A percentile compares a stretch with the other conserved stretches of the same genome.
Conservation (phyloP, 352 stramenopile genomes). For the Globisporangium recalcitrans region DNA sequence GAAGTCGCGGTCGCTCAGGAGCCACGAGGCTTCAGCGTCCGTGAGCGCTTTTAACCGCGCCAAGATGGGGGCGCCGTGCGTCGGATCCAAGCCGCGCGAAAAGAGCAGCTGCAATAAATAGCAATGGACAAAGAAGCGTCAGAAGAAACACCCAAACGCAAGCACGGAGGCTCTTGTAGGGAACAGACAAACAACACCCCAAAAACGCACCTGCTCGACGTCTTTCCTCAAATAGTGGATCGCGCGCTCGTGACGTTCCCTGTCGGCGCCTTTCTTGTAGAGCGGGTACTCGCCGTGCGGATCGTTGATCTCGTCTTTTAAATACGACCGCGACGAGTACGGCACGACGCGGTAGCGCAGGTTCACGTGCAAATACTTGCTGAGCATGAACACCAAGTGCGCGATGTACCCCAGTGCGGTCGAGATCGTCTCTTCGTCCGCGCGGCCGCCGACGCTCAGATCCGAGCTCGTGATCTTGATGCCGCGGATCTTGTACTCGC, state of each 20-base stretch:
- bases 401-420: slow-evolving; percentile 82
- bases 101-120: slow-evolving; percentile 67
- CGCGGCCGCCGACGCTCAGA: slow-evolving; percentile 41
- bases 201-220: slow-evolving; percentile 64
- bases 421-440: slow-evolving; percentile 79
- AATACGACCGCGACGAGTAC: slow-evolving; percentile 73
- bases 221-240: slow-evolving; percentile 76
- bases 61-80: slow-evolving; percentile 55
- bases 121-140: too few species aligned
- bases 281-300: slow-evolving; percentile 73
- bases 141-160: too few species aligned
- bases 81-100: slow-evolving; percentile 67
- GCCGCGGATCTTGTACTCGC: slow-evolving; percentile 77
- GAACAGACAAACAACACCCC: background rate
- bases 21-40: slow-evolving; percentile 66
- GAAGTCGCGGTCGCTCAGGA: slow-evolving; percentile 45
- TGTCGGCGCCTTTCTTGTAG: slow-evolving; percentile 75
- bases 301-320: slow-evolving; percentile 87
- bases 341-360: slow-evolving; percentile 76
- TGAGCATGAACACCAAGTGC: slow-evolving; percentile 86
- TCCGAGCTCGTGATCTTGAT: slow-evolving; percentile 77
- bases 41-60: slow-evolving; percentile 59
- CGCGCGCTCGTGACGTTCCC: slow-evolving; percentile 70
- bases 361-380: slow-evolving; percentile 85
- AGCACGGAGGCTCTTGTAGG: too few species aligned